Conservation (phyloP, 345 rosid genomes). For the Moricandia moricandioides region DNA sequence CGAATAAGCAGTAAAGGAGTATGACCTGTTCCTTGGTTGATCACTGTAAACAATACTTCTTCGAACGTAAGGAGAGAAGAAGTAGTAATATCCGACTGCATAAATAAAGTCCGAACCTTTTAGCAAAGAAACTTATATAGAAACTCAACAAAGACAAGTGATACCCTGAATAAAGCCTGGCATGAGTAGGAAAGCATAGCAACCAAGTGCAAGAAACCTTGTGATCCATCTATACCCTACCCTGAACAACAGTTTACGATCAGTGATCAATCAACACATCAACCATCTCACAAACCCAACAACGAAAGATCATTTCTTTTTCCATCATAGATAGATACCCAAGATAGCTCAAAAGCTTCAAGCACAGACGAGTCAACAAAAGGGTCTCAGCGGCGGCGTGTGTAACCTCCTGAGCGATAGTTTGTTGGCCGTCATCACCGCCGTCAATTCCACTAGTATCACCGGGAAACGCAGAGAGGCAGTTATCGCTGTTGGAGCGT, state of each 20-base stretch:
- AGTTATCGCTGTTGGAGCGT: conserved; percentile 56
- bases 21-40: conserved; percentile 90
- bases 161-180: conserved; percentile 96
- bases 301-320: background rate
- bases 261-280: conserved; percentile 15
- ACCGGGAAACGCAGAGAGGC: conserved; percentile 47
- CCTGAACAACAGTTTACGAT: conserved; percentile 62
- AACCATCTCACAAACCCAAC: background rate
- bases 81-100: conserved; percentile 94
- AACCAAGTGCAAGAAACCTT: conserved; percentile 90
- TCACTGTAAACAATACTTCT: conserved; percentile 88
- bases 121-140: conserved; percentile 14
- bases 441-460: conserved; percentile 1
- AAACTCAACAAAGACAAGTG: background rate
- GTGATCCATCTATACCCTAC: conserved; percentile 94
- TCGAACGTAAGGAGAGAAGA: conserved; percentile 70
- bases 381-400: conserved; percentile 68
- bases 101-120: conserved; percentile 28
- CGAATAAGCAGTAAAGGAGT: background rate
- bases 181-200: conserved; percentile 76
- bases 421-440: conserved; percentile 19
- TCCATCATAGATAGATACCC: conserved; percentile 43
- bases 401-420: conserved; percentile 50
- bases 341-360: conserved; percentile 67
- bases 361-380: conserved; percentile 58